Conservation (phyloP, 2,329 filamentous ascomycete genomes). For the Alternaria solani region DNA sequence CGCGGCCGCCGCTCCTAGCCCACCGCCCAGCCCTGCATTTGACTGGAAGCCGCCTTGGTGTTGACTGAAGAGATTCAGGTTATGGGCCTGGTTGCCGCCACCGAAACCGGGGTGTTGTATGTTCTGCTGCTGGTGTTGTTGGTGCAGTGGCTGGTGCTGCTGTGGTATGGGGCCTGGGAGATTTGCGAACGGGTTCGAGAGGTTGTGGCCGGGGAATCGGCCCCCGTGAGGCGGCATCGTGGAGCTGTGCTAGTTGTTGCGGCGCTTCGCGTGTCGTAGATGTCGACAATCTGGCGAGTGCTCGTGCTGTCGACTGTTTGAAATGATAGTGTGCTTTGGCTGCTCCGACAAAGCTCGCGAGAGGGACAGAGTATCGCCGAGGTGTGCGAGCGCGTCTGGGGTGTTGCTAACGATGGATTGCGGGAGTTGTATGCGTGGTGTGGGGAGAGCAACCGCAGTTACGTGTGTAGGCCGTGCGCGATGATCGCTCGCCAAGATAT, state of each 20-base stretch:
- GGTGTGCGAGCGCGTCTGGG: not conserved
- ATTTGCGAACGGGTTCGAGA: slow-evolving; percentile 67
- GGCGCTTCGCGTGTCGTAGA: slow-evolving; percentile 23
- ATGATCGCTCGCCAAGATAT: slow-evolving; percentile 25
- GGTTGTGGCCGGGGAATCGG: slow-evolving; percentile 65
- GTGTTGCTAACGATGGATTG: slow-evolving; percentile 5
- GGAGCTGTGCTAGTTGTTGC: slow-evolving; percentile 28
- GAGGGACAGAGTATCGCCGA: not conserved
- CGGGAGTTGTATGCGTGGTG: slow-evolving; percentile 9
- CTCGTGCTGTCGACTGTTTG: not conserved
- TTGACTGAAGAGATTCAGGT: slow-evolving; percentile 64
- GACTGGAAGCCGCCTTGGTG: slow-evolving; percentile 53
- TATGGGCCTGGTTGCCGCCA: slow-evolving; percentile 63
- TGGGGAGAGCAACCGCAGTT: slow-evolving; percentile 12
- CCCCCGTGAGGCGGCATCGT: slow-evolving; percentile 67
- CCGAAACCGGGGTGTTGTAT: slow-evolving; percentile 75
- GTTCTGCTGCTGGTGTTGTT: slow-evolving; percentile 61
- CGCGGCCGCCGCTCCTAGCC: slow-evolving; percentile 63
- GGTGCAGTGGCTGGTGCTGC: slow-evolving; percentile 52
- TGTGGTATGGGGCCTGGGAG: slow-evolving; percentile 55
- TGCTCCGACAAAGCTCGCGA: not conserved
- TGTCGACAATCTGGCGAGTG: not conserved
- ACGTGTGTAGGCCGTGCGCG: slow-evolving; percentile 15
- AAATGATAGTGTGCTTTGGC: not conserved
- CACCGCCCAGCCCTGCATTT: slow-evolving; percentile 63